Percentiles rank a stretch among this genome's conserved stretches.
Evolutionary conservation across 176 grass and related monocot genomes (phyloP).

Genomic region (Aegilops bicornis): DNA sequence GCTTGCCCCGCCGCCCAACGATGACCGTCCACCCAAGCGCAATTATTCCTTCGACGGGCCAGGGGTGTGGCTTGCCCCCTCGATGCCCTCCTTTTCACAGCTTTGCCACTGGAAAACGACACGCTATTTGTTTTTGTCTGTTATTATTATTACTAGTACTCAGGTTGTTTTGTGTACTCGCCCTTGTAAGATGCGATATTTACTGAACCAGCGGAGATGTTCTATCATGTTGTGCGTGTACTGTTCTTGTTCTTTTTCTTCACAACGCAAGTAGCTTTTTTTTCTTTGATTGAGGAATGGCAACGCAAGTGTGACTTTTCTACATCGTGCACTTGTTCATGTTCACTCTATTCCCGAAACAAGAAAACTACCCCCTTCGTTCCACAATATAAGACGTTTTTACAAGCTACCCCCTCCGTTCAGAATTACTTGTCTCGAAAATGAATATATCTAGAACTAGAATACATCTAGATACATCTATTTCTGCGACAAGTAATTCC

Average conservation of each 20-base stretch:
- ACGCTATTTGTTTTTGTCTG: background rate
- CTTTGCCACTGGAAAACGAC: conserved; percentile 25
- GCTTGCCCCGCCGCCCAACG: conserved; percentile 31
- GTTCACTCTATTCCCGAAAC: background rate
- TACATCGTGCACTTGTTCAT: background rate
- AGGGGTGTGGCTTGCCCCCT: background rate
- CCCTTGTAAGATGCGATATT: background rate
- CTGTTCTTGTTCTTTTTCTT: background rate
- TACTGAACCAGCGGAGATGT: no score
- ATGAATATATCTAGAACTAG: no score
- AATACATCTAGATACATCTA: no score
- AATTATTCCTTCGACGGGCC: conserved; percentile 30
- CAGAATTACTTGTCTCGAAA: no score
- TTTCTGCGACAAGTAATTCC: no score
- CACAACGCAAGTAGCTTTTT: background rate
- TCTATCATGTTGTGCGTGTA: background rate
- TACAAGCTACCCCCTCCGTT: no score
- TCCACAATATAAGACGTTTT: no score
- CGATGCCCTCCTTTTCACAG: conserved; percentile 14
- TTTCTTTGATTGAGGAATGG: no score
- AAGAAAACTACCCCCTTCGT: background rate
- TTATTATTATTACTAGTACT: no score
- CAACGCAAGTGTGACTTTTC: background rate
- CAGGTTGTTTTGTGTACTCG: background rate
- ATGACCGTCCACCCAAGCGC: conserved; percentile 35